Conservation (phyloP, 2,329 filamentous ascomycete species). For the Helotiales sp. region DNA sequence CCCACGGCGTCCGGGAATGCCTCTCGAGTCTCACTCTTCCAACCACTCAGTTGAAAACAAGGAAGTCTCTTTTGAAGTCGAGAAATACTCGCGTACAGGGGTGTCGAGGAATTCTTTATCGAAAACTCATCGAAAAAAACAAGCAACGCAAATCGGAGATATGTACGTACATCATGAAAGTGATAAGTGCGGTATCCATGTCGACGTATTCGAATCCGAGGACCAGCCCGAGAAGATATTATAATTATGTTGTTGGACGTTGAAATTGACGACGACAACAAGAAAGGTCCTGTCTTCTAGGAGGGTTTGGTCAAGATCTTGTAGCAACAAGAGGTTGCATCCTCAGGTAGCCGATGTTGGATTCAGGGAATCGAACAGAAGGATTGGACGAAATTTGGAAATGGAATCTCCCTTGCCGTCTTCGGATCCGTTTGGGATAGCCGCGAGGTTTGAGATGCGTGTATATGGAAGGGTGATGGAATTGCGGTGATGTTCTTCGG, state of each 20-base stretch:
- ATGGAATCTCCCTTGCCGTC: conserved; percentile 9
- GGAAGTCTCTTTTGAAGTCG: background rate
- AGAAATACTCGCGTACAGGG: conserved; percentile 3
- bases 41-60: background rate
- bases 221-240: conserved; percentile 27
- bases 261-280: conserved; percentile 17
- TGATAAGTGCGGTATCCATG: conserved; percentile 64
- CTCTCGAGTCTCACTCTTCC: background rate
- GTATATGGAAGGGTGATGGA: conserved; percentile 19
- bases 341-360: conserved; percentile 17
- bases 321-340: conserved; percentile 26
- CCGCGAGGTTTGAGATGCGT: conserved; percentile 30
- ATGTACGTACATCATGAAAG: conserved; percentile 68
- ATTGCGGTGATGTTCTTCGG: conserved; percentile 23
- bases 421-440: conserved; percentile 28
- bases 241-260: conserved; percentile 12
- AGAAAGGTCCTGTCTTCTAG: conserved; percentile 2
- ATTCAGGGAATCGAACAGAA: background rate
- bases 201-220: conserved; percentile 21
- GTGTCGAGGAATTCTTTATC: conserved; percentile 4
- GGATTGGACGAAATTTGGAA: conserved; percentile 4
- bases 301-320: conserved; percentile 26
- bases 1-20: background rate
- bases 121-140: conserved; percentile 11
- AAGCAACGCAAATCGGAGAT: conserved; percentile 18